These are phyloP conservation scores for Bretschneidera sinensis DNA, from an alignment of 345 rosid genomes.

Conservation along the genomic window DNA sequence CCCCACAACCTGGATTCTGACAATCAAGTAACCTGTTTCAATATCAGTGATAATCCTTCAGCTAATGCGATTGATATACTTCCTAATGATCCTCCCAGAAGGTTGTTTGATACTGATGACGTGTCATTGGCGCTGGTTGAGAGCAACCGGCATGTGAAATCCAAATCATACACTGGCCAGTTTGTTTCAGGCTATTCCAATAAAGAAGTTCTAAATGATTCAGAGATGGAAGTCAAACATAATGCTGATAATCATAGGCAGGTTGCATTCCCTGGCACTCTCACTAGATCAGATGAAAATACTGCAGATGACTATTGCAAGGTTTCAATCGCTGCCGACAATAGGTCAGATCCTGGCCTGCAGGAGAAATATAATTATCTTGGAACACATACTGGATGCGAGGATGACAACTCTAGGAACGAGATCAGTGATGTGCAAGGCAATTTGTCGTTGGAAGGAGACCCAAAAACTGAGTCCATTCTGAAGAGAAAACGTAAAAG, in stretches of 20 bases:
- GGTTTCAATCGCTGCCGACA: slow-evolving; percentile 7
- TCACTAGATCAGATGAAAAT: background rate
- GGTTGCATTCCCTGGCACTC: background rate
- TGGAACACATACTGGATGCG: slow-evolving; percentile 3
- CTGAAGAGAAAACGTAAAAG: slow-evolving; percentile 17
- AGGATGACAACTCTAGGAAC: slow-evolving; percentile 11
- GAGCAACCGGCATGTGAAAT: slow-evolving; percentile 7
- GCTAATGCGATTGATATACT: slow-evolving; percentile 19
- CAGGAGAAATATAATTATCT: slow-evolving; percentile 16
- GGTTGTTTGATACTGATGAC: slow-evolving; percentile 8
- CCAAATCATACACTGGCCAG: slow-evolving; percentile 9
- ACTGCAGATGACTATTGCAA: slow-evolving; percentile 3
- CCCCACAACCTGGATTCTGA: slow-evolving; percentile 4
- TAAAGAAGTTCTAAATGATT: slow-evolving; percentile 7
- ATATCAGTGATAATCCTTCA: slow-evolving; percentile 5
- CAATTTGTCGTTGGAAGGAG: slow-evolving; percentile 15
- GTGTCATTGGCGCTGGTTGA: slow-evolving; percentile 14
- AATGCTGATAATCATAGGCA: slow-evolving; percentile 4
- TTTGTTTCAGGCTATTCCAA: slow-evolving; percentile 8
- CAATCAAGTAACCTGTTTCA: slow-evolving; percentile 7
- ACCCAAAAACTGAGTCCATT: slow-evolving; percentile 1
- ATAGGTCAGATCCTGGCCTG: slow-evolving; percentile 10
- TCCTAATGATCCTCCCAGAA: slow-evolving; percentile 10
- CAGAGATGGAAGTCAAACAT: slow-evolving; percentile 10
- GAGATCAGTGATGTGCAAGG: slow-evolving; percentile 8